Conservation (phyloP, 2,329 filamentous ascomycete species). For the Alternaria alternata region DNA sequence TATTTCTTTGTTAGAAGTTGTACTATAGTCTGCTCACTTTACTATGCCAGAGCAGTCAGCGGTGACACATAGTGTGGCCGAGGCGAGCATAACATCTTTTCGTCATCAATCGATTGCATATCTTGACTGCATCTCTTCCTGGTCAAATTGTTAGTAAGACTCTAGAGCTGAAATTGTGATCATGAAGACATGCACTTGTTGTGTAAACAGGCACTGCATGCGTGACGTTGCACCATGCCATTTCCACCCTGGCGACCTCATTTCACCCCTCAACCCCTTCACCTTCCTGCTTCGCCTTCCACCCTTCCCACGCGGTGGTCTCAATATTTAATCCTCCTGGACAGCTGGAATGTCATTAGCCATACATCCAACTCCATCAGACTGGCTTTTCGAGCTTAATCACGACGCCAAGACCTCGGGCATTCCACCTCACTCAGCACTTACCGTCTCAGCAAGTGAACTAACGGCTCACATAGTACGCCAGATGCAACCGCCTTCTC, state of each 20-base stretch:
- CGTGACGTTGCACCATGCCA: background rate
- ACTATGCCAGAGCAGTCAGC: background rate
- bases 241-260: background rate
- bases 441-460: constrained; percentile 67
- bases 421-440: constrained; percentile 32
- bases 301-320: constrained; percentile 67
- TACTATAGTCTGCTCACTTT: constrained; percentile 21
- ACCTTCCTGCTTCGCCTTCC: constrained; percentile 42
- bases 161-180: background rate
- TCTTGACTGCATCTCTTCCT: background rate
- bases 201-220: background rate
- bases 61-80: background rate
- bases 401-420: constrained; percentile 8
- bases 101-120: constrained; percentile 9
- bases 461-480: constrained; percentile 64
- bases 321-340: constrained; percentile 66
- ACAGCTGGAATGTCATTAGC: constrained; percentile 50
- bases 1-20: constrained; percentile 20
- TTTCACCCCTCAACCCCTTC: background rate
- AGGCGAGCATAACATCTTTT: constrained; percentile 3
- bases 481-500: constrained; percentile 51
- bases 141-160: background rate
- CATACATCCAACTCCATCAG: background rate
- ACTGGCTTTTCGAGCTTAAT: background rate
- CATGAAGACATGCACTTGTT: background rate